A percentile compares a stretch with the other conserved stretches of the same genome.
These are phyloP conservation scores for Triticum turgidum DNA, from an alignment of 176 grass and related monocot genomes.

Conservation along the genomic window DNA sequence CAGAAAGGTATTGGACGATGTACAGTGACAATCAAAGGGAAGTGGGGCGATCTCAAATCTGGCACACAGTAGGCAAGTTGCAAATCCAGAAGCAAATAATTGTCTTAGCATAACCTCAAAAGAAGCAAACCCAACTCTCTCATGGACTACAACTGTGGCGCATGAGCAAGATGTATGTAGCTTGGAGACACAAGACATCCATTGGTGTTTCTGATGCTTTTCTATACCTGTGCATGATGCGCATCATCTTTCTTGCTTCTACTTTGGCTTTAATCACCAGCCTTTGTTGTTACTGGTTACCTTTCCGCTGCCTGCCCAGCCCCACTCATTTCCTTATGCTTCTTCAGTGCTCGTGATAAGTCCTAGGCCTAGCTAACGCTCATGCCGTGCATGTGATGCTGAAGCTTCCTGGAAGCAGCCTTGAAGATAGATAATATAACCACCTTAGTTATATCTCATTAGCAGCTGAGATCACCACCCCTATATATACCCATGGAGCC, in stretches of 20 bases:
- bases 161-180: not conserved
- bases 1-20: too few species aligned
- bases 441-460: not conserved
- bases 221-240: not conserved
- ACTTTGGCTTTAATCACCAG: slow-evolving; percentile 44
- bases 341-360: slow-evolving; percentile 35
- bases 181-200: not conserved
- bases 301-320: not conserved
- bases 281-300: slow-evolving; percentile 4
- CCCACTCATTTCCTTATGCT: not conserved
- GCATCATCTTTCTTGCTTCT: slow-evolving; percentile 25
- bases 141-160: not conserved
- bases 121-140: not conserved
- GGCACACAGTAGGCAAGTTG: too few species aligned
- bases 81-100: slow-evolving; percentile 1
- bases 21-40: too few species aligned
- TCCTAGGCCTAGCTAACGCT: slow-evolving; percentile 10
- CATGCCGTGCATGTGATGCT: slow-evolving; percentile 38
- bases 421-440: not conserved
- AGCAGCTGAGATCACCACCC: not conserved
- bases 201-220: slow-evolving; percentile 32
- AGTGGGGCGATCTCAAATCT: too few species aligned
- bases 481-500: slow-evolving; percentile 69
- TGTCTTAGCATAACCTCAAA: not conserved
- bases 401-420: slow-evolving; percentile 45